A percentile compares a stretch with the other conserved stretches of the same genome.
These are phyloP conservation scores for Phascolomyces articulosus DNA, from an alignment of 371 early-diverging fungal genomes.

Conservation along the genomic window DNA sequence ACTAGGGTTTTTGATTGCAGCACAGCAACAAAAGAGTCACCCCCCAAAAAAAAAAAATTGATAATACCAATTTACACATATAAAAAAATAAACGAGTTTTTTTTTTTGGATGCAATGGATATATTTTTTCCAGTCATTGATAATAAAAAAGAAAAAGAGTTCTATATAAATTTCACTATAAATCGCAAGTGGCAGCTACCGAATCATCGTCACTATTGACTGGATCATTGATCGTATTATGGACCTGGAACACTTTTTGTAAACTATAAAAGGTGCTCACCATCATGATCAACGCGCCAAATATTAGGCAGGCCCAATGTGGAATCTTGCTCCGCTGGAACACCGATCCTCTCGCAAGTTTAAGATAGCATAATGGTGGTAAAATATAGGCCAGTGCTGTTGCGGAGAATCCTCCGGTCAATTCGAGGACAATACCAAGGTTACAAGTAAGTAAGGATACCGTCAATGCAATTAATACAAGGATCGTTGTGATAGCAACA, in stretches of 20 bases:
- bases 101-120: too few species aligned
- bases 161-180: neutral
- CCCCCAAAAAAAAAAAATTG: too few species aligned
- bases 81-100: too few species aligned
- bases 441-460: constrained; percentile 73
- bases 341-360: constrained; percentile 57
- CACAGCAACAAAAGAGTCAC: too few species aligned
- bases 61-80: too few species aligned
- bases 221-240: neutral
- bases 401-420: constrained; percentile 80
- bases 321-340: constrained; percentile 58
- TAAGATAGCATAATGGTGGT: constrained; percentile 72
- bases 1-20: neutral
- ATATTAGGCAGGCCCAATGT: constrained; percentile 62
- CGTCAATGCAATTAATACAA: constrained; percentile 55
- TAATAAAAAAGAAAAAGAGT: neutral
- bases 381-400: constrained; percentile 80
- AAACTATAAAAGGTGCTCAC: constrained; percentile 63
- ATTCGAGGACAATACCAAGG: constrained; percentile 74
- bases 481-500: constrained; percentile 59
- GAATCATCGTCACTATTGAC: neutral
- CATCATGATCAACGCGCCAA: constrained; percentile 69
- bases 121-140: too few species aligned
- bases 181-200: constrained; percentile 6
- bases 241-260: constrained; percentile 26